Percentiles rank a stretch among this genome's conserved stretches.
Conservation (phyloP, 2,329 filamentous ascomycete genomes). For the Cercospora beticola region DNA sequence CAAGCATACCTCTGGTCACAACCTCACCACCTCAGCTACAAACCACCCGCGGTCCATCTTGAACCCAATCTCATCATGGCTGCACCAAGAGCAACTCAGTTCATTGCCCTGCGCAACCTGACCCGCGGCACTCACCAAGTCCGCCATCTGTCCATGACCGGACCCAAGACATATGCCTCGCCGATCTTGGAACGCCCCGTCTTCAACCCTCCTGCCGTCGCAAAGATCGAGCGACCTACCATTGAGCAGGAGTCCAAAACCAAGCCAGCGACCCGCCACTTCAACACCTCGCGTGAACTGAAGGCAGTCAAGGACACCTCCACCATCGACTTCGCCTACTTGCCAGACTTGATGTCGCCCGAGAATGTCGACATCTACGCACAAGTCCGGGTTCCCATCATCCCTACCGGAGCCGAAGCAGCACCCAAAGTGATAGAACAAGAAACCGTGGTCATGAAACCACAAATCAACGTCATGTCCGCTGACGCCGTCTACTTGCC, state of each 20-base stretch:
- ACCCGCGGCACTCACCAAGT: slow-evolving; percentile 39
- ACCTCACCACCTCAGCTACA: neutral
- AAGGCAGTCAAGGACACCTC: slow-evolving; percentile 59
- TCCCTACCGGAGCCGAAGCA: slow-evolving; percentile 26
- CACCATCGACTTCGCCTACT: slow-evolving; percentile 63
- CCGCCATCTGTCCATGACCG: slow-evolving; percentile 61
- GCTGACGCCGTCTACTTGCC: slow-evolving; percentile 53
- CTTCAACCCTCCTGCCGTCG: slow-evolving; percentile 49
- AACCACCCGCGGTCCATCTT: neutral
- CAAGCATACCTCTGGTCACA: neutral
- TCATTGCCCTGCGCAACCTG: slow-evolving; percentile 45
- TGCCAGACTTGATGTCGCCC: slow-evolving; percentile 46
- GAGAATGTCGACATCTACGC: slow-evolving; percentile 23
- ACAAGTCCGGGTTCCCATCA: slow-evolving; percentile 36
- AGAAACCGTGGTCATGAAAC: slow-evolving; percentile 51
- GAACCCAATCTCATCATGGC: slow-evolving; percentile 39
- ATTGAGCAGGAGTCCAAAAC: slow-evolving; percentile 31
- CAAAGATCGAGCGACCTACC: slow-evolving; percentile 42
- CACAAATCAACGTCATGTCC: slow-evolving; percentile 57
- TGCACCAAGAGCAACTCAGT: slow-evolving; percentile 44
- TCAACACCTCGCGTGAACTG: slow-evolving; percentile 61
- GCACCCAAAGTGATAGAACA: slow-evolving; percentile 25
- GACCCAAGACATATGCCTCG: slow-evolving; percentile 56
- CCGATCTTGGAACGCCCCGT: slow-evolving; percentile 53
- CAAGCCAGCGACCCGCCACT: slow-evolving; percentile 48